phyloP scores from a whole-genome alignment of 2,329 filamentous ascomycete species.

The Exophiala viscosa region DNA sequence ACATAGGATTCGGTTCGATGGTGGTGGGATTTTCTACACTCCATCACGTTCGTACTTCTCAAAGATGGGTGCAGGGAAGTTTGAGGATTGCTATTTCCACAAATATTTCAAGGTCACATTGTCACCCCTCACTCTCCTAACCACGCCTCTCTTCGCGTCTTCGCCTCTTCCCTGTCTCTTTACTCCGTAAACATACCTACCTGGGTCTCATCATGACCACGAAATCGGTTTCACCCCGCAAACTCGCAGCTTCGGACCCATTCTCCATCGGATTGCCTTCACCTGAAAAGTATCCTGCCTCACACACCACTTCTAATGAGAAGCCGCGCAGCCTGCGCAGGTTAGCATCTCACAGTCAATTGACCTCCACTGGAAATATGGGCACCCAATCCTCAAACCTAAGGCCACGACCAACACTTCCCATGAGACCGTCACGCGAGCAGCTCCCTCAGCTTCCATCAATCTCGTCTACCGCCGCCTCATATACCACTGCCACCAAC shows the following conservation, averaged over 20 bases:
- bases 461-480: conserved; percentile 44
- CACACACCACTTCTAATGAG: conserved; percentile 56
- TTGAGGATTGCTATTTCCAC: no score
- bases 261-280: conserved; percentile 18
- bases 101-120: no score
- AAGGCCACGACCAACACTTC: conserved; percentile 10
- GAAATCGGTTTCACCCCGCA: conserved; percentile 22
- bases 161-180: conserved; percentile 14
- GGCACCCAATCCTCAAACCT: conserved; percentile 34
- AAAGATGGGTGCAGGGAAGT: no score
- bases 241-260: conserved; percentile 21
- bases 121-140: neutral
- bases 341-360: conserved; percentile 69
- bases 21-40: no score
- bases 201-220: conserved; percentile 16
- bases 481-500: conserved; percentile 25
- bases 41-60: no score
- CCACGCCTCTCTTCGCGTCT: no score
- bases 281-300: conserved; percentile 24
- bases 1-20: no score
- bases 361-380: conserved; percentile 47
- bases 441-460: conserved; percentile 46
- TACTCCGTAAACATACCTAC: neutral
- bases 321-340: conserved; percentile 66
- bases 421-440: conserved; percentile 21